Percentiles rank a stretch among this genome's conserved stretches.
These are phyloP conservation scores for Colletotrichum costaricense DNA, from an alignment of 2,329 filamentous ascomycete genomes.

Conservation along the genomic window DNA sequence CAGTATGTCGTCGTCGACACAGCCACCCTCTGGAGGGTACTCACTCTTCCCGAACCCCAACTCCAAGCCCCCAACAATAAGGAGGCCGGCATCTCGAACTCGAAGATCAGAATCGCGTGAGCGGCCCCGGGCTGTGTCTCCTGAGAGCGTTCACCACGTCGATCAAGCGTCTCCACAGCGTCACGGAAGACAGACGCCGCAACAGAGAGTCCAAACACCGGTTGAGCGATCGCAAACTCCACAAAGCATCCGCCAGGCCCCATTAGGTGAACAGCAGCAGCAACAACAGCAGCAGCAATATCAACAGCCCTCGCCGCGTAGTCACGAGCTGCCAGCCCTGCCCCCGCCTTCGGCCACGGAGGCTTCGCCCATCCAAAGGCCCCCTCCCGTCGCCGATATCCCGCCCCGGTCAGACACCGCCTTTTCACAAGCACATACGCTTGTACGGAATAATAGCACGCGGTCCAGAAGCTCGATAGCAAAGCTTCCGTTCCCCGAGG, in stretches of 20 bases:
- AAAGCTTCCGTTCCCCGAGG: slow-evolving; percentile 60
- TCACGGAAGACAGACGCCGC: slow-evolving; percentile 46
- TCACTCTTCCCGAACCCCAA: slow-evolving; percentile 68
- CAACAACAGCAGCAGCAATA: slow-evolving; percentile 13
- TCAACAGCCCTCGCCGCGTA: slow-evolving; percentile 19
- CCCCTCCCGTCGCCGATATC: slow-evolving; percentile 54
- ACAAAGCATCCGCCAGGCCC: slow-evolving; percentile 39
- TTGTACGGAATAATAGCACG: slow-evolving; percentile 61
- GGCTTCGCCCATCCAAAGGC: slow-evolving; percentile 47
- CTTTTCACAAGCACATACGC: slow-evolving; percentile 61
- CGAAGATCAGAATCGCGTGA: slow-evolving; percentile 52
- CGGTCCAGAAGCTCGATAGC: slow-evolving; percentile 67
- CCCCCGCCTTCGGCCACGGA: slow-evolving; percentile 22
- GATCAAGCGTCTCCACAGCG: slow-evolving; percentile 46
- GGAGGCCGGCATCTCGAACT: slow-evolving; percentile 55
- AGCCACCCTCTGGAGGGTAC: slow-evolving; percentile 58
- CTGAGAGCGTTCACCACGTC: slow-evolving; percentile 40
- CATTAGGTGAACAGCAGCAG: slow-evolving; percentile 14
- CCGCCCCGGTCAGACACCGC: slow-evolving; percentile 61
- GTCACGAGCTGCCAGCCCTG: slow-evolving; percentile 23
- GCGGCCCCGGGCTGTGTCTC: slow-evolving; percentile 47
- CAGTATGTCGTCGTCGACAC: slow-evolving; percentile 55
- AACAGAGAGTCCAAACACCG: slow-evolving; percentile 46
- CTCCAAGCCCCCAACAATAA: slow-evolving; percentile 51
- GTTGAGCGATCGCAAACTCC: slow-evolving; percentile 47